phyloP scores from a whole-genome alignment of 2,329 filamentous ascomycete genomes.

The Paecilomyces niveus region DNA sequence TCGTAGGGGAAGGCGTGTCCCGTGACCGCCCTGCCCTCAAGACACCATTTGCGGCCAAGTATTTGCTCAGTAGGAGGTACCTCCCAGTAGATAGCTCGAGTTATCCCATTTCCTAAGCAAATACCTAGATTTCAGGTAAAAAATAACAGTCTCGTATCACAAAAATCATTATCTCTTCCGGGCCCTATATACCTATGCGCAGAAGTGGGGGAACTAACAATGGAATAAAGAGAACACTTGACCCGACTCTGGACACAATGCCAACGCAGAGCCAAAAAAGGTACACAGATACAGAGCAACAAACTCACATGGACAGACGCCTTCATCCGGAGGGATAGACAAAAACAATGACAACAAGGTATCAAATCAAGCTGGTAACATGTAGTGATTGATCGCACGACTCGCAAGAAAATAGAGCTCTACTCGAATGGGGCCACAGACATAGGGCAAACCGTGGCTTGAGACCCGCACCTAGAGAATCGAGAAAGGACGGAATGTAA shows the following conservation, averaged over 20 bases:
- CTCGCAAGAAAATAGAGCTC: not conserved
- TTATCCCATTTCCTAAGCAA: no score
- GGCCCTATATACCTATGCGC: not conserved
- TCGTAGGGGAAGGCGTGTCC: constrained; percentile 19
- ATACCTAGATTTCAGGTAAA: no score
- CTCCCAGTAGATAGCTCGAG: no score
- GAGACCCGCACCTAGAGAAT: not conserved
- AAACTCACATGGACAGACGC: not conserved
- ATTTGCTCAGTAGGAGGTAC: not conserved
- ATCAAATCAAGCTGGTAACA: not conserved
- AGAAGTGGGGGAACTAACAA: not conserved
- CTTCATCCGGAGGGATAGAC: not conserved
- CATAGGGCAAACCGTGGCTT: not conserved
- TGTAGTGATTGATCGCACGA: not conserved
- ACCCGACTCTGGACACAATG: not conserved
- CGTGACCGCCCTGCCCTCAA: constrained; percentile 22
- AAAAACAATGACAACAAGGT: not conserved
- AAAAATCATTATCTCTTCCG: not conserved
- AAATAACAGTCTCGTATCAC: not conserved
- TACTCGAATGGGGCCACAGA: not conserved
- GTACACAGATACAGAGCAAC: not conserved
- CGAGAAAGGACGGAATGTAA: not conserved
- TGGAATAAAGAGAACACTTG: not conserved
- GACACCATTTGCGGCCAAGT: no score
- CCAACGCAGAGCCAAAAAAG: not conserved